Percentiles rank a stretch among this genome's conserved stretches.
Conservation (phyloP, 805 yeast genomes). For the Candida insectorum region DNA sequence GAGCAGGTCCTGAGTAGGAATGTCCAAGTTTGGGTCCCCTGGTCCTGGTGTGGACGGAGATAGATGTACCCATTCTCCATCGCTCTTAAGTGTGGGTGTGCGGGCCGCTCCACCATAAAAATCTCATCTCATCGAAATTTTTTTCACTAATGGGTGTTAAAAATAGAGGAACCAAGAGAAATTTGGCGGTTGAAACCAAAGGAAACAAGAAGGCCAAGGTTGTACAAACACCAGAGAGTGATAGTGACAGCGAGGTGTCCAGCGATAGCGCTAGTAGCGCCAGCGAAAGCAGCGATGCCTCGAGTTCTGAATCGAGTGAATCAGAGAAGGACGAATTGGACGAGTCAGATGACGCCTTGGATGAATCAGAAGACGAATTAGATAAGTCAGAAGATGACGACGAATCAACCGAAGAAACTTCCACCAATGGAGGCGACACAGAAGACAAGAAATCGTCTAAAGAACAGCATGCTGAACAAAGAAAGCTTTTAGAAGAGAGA, state of each 20-base stretch:
- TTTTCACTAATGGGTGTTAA: conserved; percentile 12
- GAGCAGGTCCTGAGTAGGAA: too few relatives aligned
- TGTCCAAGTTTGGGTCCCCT: too few relatives aligned
- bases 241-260: not conserved
- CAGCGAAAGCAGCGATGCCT: conserved; percentile 6
- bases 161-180: conserved; percentile 31
- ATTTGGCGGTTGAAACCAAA: conserved; percentile 13
- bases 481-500: conserved; percentile 72
- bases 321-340: conserved; percentile 13
- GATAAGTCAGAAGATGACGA: conserved; percentile 19
- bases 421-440: conserved; percentile 19
- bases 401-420: conserved; percentile 21
- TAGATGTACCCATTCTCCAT: too few relatives aligned
- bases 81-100: too few relatives aligned
- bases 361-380: conserved; percentile 24
- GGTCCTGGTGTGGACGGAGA: too few relatives aligned
- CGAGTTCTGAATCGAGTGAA: conserved; percentile 27
- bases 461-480: conserved; percentile 81
- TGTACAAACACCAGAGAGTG: conserved; percentile 9
- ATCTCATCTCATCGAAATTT: conserved; percentile 11
- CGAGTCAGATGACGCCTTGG: conserved; percentile 21
- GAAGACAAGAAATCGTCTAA: conserved; percentile 49
- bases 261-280: conserved; percentile 1
- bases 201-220: conserved; percentile 27
- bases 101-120: too few relatives aligned